phyloP scores from a whole-genome alignment of 2,329 filamentous ascomycete species.

The Conoideocrella luteorostrata region DNA sequence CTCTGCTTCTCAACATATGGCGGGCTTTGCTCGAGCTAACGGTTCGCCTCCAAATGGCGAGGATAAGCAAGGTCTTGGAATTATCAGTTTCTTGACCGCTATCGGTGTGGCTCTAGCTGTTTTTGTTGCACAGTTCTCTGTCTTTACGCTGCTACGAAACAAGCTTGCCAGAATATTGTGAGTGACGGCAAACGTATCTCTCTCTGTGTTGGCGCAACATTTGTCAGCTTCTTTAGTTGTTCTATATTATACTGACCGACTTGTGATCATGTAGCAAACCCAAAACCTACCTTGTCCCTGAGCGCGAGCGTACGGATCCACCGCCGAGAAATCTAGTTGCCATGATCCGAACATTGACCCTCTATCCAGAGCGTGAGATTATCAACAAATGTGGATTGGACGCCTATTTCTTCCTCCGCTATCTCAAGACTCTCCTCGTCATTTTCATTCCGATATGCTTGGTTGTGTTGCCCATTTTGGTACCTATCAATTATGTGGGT shows the following conservation, averaged over 20 bases:
- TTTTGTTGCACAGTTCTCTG: conserved; percentile 56
- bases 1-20: conserved; percentile 1
- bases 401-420: conserved; percentile 95
- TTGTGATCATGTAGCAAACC: conserved; percentile 55
- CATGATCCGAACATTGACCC: conserved; percentile 53
- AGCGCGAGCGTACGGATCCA: conserved; percentile 73
- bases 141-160: conserved; percentile 73
- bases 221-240: not conserved
- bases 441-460: conserved; percentile 82
- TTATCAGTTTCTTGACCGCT: conserved; percentile 54
- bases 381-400: conserved; percentile 95
- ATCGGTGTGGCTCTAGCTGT: conserved; percentile 55
- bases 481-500: conserved; percentile 75
- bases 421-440: conserved; percentile 68
- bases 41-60: conserved; percentile 21
- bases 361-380: conserved; percentile 69
- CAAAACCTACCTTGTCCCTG: conserved; percentile 78
- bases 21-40: conserved; percentile 6
- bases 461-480: conserved; percentile 74
- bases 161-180: conserved; percentile 80
- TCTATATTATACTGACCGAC: not conserved
- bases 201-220: conserved; percentile 8
- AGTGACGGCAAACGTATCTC: conserved; percentile 19
- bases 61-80: conserved; percentile 36
- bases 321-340: conserved; percentile 54